Percentiles rank a stretch among this genome's conserved stretches.
These are phyloP conservation scores for Ophiostoma sp. DNA, from an alignment of 2,329 filamentous ascomycete genomes.

Conservation along the genomic window DNA sequence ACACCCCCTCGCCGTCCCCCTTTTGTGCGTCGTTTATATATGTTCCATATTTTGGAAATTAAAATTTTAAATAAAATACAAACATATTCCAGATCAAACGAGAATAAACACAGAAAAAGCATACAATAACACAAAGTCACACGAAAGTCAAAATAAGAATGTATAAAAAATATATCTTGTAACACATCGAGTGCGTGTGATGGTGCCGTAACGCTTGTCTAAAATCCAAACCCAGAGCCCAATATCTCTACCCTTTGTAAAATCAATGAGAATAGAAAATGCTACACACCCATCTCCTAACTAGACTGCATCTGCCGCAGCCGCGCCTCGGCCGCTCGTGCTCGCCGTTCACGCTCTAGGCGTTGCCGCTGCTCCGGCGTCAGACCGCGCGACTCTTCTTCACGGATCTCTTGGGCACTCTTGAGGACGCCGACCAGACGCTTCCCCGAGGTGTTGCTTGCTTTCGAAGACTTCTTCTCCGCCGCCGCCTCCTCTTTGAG, in stretches of 20 bases:
- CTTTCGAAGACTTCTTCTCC: slow-evolving; percentile 36
- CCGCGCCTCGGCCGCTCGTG: slow-evolving; percentile 87
- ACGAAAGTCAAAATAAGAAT: neutral
- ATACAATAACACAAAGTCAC: neutral
- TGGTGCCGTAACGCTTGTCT: neutral
- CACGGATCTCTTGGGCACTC: slow-evolving; percentile 75
- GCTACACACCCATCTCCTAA: neutral
- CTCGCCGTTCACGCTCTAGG: slow-evolving; percentile 84
- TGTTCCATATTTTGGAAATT: too few species aligned
- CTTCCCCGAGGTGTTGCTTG: slow-evolving; percentile 35
- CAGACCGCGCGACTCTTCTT: slow-evolving; percentile 81
- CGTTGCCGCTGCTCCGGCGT: slow-evolving; percentile 83
- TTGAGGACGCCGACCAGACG: slow-evolving; percentile 61
- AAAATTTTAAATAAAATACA: neutral
- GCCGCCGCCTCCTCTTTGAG: slow-evolving; percentile 66
- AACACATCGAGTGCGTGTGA: neutral
- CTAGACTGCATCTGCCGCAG: slow-evolving; percentile 50
- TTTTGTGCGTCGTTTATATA: too few species aligned
- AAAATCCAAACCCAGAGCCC: neutral
- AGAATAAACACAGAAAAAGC: neutral
- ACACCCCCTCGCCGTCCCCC: too few species aligned
- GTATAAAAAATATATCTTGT: neutral
- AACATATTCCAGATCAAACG: neutral
- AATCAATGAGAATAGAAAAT: neutral
- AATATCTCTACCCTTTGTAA: neutral